Evolutionary conservation across 768 basidiomycete species (phyloP), one percentile per base, ranked within the genome.

Genomic region (Psilocybe cyanescens): DNA sequence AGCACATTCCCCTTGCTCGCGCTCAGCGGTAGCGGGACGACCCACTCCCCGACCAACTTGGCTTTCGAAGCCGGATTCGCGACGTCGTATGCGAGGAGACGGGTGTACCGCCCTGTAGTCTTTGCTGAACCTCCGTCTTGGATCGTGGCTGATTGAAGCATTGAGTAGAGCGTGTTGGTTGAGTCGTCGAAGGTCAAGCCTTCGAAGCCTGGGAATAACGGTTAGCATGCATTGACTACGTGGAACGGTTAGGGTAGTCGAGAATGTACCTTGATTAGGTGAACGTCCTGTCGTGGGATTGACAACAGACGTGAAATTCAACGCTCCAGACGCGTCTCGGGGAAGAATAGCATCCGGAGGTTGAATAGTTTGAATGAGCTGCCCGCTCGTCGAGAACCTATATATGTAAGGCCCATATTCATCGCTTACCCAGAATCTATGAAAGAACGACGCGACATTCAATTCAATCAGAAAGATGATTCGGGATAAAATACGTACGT

Each of bases 371-470:
- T 83, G 78, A 19, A 88, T 70, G 5, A 89, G 73, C 1, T 78
- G 65, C 1, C 87, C 86, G 28, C 71, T 69, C 0, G 77, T 67
- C 0, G 78, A 72, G 70, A 83, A 83, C 14, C 76, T 79, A 71
- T 89, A 87, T 63, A 89, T 84, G 66, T 86, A 86, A 3, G 86
- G 86, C 1, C 87, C 88, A 64, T 89, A 90, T 73, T 90, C 88
- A 68, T 90, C 89, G 65, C 84, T 85, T 31, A 84, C 76, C 86
- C 85, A 89, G 72, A 80, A 86, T 0, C 85, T 86, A 60, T 17
- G 51, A 56, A 30, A 5, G 16, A 30, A 41, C 5, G 14, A 46
- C 17, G 37, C 9, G n/a, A 24, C 28, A 3, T 41, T 19, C 14
- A 4, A 11, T 31, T n/a, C 9, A 24, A 35, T 52, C 8, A 24